Conservation (phyloP, 768 basidiomycete species). For the Panellus pusillus region DNA sequence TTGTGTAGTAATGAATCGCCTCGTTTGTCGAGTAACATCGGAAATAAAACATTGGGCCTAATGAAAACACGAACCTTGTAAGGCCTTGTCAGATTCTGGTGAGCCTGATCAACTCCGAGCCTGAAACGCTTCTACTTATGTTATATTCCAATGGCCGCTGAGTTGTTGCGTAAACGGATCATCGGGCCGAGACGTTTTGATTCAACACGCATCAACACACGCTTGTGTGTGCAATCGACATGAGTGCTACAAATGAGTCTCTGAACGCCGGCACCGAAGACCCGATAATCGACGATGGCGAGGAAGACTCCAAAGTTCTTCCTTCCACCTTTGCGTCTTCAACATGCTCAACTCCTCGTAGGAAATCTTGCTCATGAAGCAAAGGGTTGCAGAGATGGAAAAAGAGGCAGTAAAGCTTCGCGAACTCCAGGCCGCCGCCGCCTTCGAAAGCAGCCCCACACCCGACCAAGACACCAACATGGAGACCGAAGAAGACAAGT, state of each 20-base stretch:
- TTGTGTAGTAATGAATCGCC: too few relatives aligned
- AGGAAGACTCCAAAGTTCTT: slow-evolving; percentile 62
- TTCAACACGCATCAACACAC: too few relatives aligned
- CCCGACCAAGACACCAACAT: slow-evolving; percentile 51
- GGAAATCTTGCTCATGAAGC: slow-evolving; percentile 91
- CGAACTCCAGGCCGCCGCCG: slow-evolving; percentile 80
- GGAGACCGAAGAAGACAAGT: slow-evolving; percentile 85
- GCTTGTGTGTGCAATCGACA: not conserved
- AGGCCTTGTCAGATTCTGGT: too few relatives aligned
- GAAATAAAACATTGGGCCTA: too few relatives aligned
- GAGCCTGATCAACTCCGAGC: too few relatives aligned
- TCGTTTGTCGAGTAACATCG: too few relatives aligned
- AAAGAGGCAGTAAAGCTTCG: slow-evolving; percentile 84
- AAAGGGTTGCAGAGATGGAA: slow-evolving; percentile 92
- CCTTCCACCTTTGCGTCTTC: slow-evolving; percentile 2
- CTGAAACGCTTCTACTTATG: too few relatives aligned
- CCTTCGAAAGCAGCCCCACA: slow-evolving; percentile 50
- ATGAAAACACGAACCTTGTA: too few relatives aligned
- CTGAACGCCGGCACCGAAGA: slow-evolving; percentile 25
- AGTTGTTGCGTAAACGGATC: too few relatives aligned
- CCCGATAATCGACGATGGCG: slow-evolving; percentile 52
- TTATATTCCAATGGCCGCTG: too few relatives aligned
- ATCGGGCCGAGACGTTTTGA: not conserved
- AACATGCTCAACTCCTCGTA: slow-evolving; percentile 31
- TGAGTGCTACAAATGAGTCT: slow-evolving; percentile 11